Conservation (phyloP, 352 stramenopile species). For the Phytopythium cucurbitacearum region DNA sequence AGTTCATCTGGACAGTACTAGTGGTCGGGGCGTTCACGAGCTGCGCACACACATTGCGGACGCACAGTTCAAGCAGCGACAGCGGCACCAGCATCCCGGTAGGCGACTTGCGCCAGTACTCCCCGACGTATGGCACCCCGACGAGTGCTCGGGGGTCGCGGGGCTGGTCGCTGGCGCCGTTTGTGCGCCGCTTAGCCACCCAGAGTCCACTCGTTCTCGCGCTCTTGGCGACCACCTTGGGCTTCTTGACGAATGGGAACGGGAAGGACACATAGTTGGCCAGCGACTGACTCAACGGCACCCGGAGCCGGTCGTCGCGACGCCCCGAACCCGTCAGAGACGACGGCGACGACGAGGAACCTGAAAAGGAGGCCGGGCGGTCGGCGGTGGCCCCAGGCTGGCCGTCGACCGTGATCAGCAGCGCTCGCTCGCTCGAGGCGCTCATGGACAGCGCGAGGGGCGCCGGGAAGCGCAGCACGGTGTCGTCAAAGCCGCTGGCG, state of each 20-base stretch:
- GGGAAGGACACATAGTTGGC: slow-evolving; percentile 76
- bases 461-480: slow-evolving; percentile 32
- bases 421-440: slow-evolving; percentile 10
- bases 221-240: slow-evolving; percentile 1
- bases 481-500: slow-evolving; percentile 47
- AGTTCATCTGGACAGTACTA: slow-evolving; percentile 10
- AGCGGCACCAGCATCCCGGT: slow-evolving; percentile 36
- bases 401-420: neutral
- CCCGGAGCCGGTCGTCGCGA: slow-evolving; percentile 7
- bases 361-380: slow-evolving; percentile 3
- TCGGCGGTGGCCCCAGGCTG: neutral
- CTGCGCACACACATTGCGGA: slow-evolving; percentile 44
- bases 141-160: neutral
- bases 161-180: neutral
- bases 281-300: slow-evolving; percentile 46
- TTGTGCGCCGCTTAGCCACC: slow-evolving; percentile 1
- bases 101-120: slow-evolving; percentile 43
- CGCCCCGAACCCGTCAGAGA: neutral
- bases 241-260: slow-evolving; percentile 64
- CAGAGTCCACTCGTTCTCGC: neutral
- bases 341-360: slow-evolving; percentile 9
- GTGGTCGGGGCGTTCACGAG: slow-evolving; percentile 30
- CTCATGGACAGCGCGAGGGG: slow-evolving; percentile 22
- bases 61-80: slow-evolving; percentile 50
- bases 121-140: slow-evolving; percentile 30